Base-by-base conservation (phyloP, 2,329 filamentous ascomycete genomes). In the Lasiodiplodia sp. region DNA sequence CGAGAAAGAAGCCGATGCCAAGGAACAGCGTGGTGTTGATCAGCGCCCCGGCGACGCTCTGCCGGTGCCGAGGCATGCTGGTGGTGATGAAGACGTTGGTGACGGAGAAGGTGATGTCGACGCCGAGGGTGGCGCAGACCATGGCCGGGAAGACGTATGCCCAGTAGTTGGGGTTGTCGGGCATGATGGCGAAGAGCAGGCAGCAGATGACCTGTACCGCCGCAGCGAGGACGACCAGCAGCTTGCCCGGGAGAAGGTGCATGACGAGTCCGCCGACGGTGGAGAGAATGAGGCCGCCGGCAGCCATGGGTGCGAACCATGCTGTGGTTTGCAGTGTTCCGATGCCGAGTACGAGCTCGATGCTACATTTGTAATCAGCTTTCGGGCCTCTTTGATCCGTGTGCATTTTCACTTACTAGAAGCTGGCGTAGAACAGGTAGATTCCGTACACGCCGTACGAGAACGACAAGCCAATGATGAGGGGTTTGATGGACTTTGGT, bases 11-110 rank as follows among this genome's bases (percentile, higher is more conserved):
- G 0, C 76, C 75, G 21, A 80, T 78, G 23, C 78, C 78, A 4
- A 80, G 72, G 69, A 79, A 79, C 6, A 80, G 69, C 3, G 79
- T 63, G 6, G 73, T 76, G 68, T 79, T 80, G 69, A 77, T 77
- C 44, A 80, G 74, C 0, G 77, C 76, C 6, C 78, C 78, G 1
- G 77, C 78, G 1, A 79, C 72, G 0, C 77, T 78, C 66, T 80
- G 78, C 60, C 88, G 84, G 14, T 86, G 84, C 4, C 83, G 83
- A 0, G 91, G 90, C 71, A 94, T 82, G 16, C 86, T 87, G 0
- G 91, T 93, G 0, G 91, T 93, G 77, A 93, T 66, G 53, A 92
- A 94, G 69, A 94, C 86, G 73, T 91, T 93, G 28, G 89, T 87
- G 1, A 94, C 86, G 74, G 91, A 93, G 79, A 90, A 94, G 10